phyloP scores from a whole-genome alignment of 1,284 basidiomycete species.

The Blastosporella zonata region DNA sequence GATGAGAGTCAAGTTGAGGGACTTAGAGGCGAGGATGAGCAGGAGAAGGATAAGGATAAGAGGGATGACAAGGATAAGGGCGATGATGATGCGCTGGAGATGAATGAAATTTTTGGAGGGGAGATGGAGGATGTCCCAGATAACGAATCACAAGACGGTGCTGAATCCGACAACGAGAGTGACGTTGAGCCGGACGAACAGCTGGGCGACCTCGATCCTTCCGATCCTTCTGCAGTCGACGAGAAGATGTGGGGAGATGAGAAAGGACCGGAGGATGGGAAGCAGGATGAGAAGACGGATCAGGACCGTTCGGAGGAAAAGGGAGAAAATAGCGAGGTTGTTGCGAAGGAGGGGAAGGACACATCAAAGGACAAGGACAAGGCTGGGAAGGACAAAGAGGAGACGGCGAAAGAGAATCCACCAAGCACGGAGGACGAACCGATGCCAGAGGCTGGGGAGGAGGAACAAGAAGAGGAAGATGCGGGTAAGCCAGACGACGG shows the following conservation, averaged over 20 bases:
- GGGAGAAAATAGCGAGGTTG: slow-evolving; percentile 61
- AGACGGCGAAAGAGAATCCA: slow-evolving; percentile 23
- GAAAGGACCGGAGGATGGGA: slow-evolving; percentile 47
- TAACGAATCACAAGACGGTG: slow-evolving; percentile 53
- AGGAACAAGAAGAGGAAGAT: slow-evolving; percentile 31
- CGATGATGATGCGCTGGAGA: slow-evolving; percentile 70
- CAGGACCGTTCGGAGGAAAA: slow-evolving; percentile 52
- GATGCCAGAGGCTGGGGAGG: slow-evolving; percentile 23
- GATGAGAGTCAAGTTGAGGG: slow-evolving; percentile 98
- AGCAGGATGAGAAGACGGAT: slow-evolving; percentile 49
- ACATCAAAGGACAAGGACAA: slow-evolving; percentile 34
- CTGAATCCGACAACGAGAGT: slow-evolving; percentile 53
- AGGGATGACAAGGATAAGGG: slow-evolving; percentile 56
- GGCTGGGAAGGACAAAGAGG: slow-evolving; percentile 27
- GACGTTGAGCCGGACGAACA: slow-evolving; percentile 78
- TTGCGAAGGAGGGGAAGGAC: slow-evolving; percentile 67
- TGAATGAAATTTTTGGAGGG: slow-evolving; percentile 79
- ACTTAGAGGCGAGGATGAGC: slow-evolving; percentile 71
- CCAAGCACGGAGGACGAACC: slow-evolving; percentile 20
- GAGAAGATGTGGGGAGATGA: slow-evolving; percentile 98
- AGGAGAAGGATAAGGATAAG: slow-evolving; percentile 37
- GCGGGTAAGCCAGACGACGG: slow-evolving; percentile 44
- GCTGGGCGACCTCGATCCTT: slow-evolving; percentile 80
- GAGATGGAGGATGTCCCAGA: slow-evolving; percentile 80
- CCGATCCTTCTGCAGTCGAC: slow-evolving; percentile 87